A percentile compares a stretch with the other conserved stretches of the same genome.
Conservation (phyloP, 805 yeast genomes). For the Zygotorulaspora florentina region DNA sequence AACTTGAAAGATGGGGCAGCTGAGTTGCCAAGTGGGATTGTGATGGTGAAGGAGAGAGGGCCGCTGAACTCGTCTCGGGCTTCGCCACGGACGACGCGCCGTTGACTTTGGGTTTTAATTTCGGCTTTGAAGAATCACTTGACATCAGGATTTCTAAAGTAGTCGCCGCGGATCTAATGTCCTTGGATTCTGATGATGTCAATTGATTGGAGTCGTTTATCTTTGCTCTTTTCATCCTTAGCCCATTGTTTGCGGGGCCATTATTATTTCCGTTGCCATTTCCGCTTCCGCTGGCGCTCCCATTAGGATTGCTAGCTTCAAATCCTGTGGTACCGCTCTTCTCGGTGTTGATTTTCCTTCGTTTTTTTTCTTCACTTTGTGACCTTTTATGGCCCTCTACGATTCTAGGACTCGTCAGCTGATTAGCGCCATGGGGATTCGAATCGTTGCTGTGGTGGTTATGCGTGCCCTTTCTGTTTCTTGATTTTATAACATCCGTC, state of each 20-base stretch:
- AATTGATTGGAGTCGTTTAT: slow-evolving; percentile 1
- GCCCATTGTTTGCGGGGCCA: background rate
- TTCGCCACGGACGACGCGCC: background rate
- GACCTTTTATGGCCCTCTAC: slow-evolving; percentile 6
- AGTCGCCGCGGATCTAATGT: slow-evolving; percentile 12
- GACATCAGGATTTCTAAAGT: slow-evolving; percentile 13
- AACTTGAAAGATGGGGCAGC: slow-evolving; percentile 33
- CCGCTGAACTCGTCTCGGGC: slow-evolving; percentile 3
- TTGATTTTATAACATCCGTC: slow-evolving; percentile 86
- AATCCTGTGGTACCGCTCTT: background rate
- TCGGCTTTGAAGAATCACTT: slow-evolving; percentile 7
- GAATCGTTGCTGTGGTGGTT: slow-evolving; percentile 5
- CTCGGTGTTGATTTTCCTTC: slow-evolving; percentile 6
- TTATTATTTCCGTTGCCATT: background rate
- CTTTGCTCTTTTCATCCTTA: slow-evolving; percentile 1
- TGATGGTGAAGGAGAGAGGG: slow-evolving; percentile 3
- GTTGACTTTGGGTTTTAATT: slow-evolving; percentile 5
- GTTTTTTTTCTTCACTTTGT: slow-evolving; percentile 18
- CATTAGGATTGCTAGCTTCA: background rate
- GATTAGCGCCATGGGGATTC: slow-evolving; percentile 2
- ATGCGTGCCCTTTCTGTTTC: slow-evolving; percentile 63
- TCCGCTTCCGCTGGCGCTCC: background rate
- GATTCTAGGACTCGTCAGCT: slow-evolving; percentile 4
- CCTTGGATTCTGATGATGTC: slow-evolving; percentile 8
- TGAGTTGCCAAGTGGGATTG: slow-evolving; percentile 14